Percentiles rank a stretch among this genome's conserved stretches.
Conservation (phyloP, 345 rosid genomes). For the Corymbia maculata region DNA sequence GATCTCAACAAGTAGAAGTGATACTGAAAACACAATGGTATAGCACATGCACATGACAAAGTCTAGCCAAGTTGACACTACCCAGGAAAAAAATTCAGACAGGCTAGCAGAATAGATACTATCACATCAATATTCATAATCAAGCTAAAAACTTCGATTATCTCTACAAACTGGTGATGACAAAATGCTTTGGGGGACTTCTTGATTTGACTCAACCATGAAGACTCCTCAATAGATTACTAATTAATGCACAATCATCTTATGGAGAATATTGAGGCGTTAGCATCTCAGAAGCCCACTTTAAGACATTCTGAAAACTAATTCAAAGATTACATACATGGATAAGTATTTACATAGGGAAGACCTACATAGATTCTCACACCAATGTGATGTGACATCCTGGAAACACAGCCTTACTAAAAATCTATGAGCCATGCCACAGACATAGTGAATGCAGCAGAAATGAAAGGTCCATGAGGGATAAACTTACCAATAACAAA, state of each 20-base stretch:
- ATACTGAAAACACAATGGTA: neutral
- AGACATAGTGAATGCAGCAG: neutral
- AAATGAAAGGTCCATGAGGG: neutral
- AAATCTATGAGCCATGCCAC: neutral
- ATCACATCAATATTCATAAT: neutral
- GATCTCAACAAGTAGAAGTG: neutral
- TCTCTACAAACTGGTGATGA: neutral
- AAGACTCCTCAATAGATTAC: neutral
- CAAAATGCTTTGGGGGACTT: neutral
- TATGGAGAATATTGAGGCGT: neutral
- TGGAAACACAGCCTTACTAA: neutral
- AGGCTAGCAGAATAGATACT: neutral
- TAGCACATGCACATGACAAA: neutral
- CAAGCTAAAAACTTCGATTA: neutral
- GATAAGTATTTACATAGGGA: neutral
- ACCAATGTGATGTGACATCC: neutral
- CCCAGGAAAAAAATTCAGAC: neutral
- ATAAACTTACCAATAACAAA: conserved; percentile 59
- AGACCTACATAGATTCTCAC: neutral
- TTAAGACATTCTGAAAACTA: neutral
- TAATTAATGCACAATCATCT: neutral
- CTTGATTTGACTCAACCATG: neutral
- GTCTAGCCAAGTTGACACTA: neutral
- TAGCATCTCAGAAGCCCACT: neutral
- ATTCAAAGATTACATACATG: neutral